Evolutionary conservation across 345 rosid genomes (phyloP), one percentile per base, ranked within the genome.

Genomic region (Brassica rapa): DNA sequence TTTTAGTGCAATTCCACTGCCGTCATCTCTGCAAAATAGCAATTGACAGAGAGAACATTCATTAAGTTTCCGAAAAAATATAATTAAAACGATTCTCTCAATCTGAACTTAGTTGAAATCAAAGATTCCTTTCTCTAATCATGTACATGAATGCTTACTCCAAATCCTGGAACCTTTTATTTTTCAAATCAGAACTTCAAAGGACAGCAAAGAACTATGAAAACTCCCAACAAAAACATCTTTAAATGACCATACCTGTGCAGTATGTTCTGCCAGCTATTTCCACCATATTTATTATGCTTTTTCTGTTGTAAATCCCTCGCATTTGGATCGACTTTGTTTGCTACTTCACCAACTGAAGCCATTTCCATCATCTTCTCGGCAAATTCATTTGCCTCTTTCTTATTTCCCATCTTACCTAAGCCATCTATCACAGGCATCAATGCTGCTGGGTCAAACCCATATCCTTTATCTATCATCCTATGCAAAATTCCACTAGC

Each of bases 371-470:
- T 79, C 68, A 70, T 90, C 83, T 76, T 90, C 83, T 93, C 93
- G 2, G 93, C 88, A 76, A 93, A 91, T 75, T 75, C 84, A 77
- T 91, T 88, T 68, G 92, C 97, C 66, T 91, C 88, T 15, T 80
- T 84, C 83, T 91, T 91, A 66, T 84, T 86, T 80, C 96, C 98
- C 70, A 55, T 78, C 69, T 85, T 83, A 72, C 85, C 83, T 70
- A 90, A 82, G 79, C 88, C 93, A 83, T 95, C 98, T 76, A 95
- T 89, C 78, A 95, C 92, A 55, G 96, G 91, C 93, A 95, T 89
- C 77, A 91, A 89, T 73, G 90, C 80, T 61, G 98, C 94, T 80
- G 94, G 93, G 85, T 91, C 97, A 84, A 93, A 84, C 64, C 71
- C 82, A 76, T 87, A 87, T 79, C 94, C 91, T 80, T 80, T 89